These are phyloP conservation scores for Solanum chmielewskii DNA, from an alignment of 257 asterid genomes.

Conservation along the genomic window DNA sequence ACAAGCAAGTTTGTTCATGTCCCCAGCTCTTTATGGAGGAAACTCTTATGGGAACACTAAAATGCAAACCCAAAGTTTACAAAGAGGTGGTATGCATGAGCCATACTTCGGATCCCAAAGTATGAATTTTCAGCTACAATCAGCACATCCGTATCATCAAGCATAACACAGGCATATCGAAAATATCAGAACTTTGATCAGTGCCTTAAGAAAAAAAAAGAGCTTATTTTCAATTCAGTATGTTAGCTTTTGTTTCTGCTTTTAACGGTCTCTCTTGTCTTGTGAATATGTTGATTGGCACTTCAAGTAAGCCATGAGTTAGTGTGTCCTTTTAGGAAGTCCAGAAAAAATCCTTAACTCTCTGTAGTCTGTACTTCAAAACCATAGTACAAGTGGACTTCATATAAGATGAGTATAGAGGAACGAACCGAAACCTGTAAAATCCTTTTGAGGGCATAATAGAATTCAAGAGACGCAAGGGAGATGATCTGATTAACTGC, in stretches of 20 bases:
- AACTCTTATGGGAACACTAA: slow-evolving; percentile 30
- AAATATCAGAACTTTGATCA: neutral
- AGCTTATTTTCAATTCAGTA: slow-evolving; percentile 22
- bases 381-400: neutral
- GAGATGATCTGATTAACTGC: neutral
- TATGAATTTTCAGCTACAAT: slow-evolving; percentile 54
- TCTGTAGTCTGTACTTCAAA: neutral
- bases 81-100: slow-evolving; percentile 33
- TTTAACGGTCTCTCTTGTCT: neutral
- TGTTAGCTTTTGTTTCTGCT: slow-evolving; percentile 26
- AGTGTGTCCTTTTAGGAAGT: neutral
- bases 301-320: neutral
- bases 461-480: neutral
- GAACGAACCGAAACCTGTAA: neutral
- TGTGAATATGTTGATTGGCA: slow-evolving; percentile 34
- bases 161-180: slow-evolving; percentile 22
- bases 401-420: neutral
- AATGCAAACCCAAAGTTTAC: slow-evolving; percentile 32
- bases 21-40: slow-evolving; percentile 19
- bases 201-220: neutral
- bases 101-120: slow-evolving; percentile 49
- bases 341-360: neutral
- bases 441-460: neutral
- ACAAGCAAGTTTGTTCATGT: slow-evolving; percentile 25
- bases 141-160: slow-evolving; percentile 48